Evolutionary conservation across 1,139 yeast species (phyloP).

Genomic region (Groenewaldozyma sp.): DNA sequence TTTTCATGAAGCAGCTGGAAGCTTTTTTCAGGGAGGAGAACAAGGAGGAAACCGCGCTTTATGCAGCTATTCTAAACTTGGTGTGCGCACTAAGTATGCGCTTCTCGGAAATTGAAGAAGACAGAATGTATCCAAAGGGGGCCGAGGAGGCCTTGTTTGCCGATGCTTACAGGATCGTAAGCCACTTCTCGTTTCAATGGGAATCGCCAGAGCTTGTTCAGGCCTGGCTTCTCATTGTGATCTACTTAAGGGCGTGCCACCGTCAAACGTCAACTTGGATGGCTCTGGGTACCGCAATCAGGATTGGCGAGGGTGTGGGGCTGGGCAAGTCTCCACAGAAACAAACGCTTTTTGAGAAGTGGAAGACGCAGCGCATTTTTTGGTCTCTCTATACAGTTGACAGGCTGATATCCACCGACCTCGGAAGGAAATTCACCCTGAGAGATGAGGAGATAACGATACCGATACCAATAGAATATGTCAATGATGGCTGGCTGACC

Average conservation of each 20-base stretch:
- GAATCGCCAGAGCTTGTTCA: slow-evolving; percentile 58
- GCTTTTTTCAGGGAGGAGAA: slow-evolving; percentile 27
- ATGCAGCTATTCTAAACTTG: slow-evolving; percentile 43
- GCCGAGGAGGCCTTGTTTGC: slow-evolving; percentile 47
- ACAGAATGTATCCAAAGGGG: slow-evolving; percentile 27
- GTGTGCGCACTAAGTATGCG: slow-evolving; percentile 46
- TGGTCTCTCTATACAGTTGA: slow-evolving; percentile 54
- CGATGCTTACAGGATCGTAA: slow-evolving; percentile 40
- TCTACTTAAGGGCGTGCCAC: slow-evolving; percentile 48
- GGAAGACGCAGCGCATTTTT: slow-evolving; percentile 46
- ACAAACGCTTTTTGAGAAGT: slow-evolving; percentile 34
- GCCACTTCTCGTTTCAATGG: slow-evolving; percentile 53
- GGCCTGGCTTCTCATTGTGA: slow-evolving; percentile 47
- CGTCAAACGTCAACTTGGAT: slow-evolving; percentile 49
- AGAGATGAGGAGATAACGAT: slow-evolving; percentile 33
- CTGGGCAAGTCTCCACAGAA: slow-evolving; percentile 28
- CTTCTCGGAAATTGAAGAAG: slow-evolving; percentile 40
- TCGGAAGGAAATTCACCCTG: slow-evolving; percentile 42
- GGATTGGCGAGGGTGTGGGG: slow-evolving; percentile 51
- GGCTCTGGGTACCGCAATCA: slow-evolving; percentile 46
- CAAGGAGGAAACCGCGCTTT: slow-evolving; percentile 32
- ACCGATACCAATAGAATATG: slow-evolving; percentile 32
- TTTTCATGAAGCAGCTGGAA: slow-evolving; percentile 44
- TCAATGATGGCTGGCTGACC: slow-evolving; percentile 48
- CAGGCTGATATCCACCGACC: slow-evolving; percentile 44